Evolutionary conservation across 2,329 filamentous ascomycete genomes (phyloP).

Genomic region (Pezicula rhizophila): DNA sequence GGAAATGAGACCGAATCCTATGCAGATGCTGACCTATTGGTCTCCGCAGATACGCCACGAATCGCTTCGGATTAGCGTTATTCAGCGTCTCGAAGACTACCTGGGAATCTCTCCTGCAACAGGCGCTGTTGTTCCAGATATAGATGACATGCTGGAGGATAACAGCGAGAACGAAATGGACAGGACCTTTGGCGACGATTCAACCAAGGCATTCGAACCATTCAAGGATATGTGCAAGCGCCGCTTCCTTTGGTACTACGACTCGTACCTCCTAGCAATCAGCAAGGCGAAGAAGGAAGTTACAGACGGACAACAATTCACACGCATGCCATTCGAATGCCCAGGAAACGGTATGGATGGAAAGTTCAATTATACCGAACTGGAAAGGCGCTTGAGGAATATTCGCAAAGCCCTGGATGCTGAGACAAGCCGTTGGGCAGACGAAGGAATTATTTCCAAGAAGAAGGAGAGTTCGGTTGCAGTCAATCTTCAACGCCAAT

Average conservation of each 20-base stretch:
- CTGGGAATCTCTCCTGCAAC: conserved; percentile 54
- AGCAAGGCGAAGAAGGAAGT: conserved; percentile 58
- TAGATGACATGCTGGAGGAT: conserved; percentile 25
- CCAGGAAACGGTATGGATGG: conserved; percentile 77
- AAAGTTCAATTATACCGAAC: conserved; percentile 70
- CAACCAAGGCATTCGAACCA: conserved; percentile 62
- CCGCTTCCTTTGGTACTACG: conserved; percentile 93
- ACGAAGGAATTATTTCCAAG: conserved; percentile 58
- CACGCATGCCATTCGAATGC: conserved; percentile 84
- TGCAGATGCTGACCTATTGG: background rate
- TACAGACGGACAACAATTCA: conserved; percentile 58
- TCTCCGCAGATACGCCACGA: conserved; percentile 75
- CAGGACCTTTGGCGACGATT: conserved; percentile 40
- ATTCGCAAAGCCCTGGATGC: conserved; percentile 66
- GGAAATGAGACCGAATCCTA: background rate
- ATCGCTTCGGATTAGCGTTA: conserved; percentile 76
- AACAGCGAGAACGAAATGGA: conserved; percentile 43
- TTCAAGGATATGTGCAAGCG: conserved; percentile 89
- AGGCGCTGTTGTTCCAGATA: conserved; percentile 34
- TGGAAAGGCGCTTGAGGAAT: conserved; percentile 61
- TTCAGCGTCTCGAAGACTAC: conserved; percentile 77
- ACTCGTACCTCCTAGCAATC: conserved; percentile 72
- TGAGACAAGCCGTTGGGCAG: conserved; percentile 67
- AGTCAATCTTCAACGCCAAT: conserved; percentile 77
- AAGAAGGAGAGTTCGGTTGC: conserved; percentile 68